phyloP scores from a whole-genome alignment of 805 yeast genomes.

The Tetrapisispora phaffii region DNA sequence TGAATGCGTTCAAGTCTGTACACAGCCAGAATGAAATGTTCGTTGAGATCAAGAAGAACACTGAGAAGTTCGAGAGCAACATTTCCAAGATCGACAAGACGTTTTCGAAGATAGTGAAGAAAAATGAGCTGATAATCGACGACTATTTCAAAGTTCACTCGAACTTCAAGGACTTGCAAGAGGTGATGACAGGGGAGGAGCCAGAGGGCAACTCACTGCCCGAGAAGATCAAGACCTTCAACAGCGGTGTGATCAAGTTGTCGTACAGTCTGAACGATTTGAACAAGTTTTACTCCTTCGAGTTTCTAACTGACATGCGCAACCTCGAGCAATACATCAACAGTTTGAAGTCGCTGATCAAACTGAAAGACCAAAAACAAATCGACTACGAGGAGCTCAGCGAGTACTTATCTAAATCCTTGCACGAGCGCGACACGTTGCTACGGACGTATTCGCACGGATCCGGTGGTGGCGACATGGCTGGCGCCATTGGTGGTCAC shows the following conservation, averaged over 20 bases:
- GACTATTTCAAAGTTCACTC: constrained; percentile 65
- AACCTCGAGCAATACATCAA: constrained; percentile 77
- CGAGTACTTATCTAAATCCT: constrained; percentile 66
- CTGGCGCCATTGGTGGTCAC: background rate
- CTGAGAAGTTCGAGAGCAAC: constrained; percentile 79
- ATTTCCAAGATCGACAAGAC: constrained; percentile 68
- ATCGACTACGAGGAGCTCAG: constrained; percentile 80
- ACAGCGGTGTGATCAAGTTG: constrained; percentile 37
- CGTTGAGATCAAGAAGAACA: constrained; percentile 68
- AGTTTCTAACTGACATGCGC: constrained; percentile 70
- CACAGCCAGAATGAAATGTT: constrained; percentile 64
- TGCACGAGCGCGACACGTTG: constrained; percentile 49
- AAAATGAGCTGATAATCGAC: constrained; percentile 59
- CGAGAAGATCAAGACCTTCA: constrained; percentile 35
- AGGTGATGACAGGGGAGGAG: constrained; percentile 39
- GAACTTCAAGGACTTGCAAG: constrained; percentile 60
- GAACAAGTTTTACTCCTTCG: constrained; percentile 54
- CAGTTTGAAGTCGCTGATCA: constrained; percentile 58
- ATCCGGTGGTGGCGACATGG: background rate
- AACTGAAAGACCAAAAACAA: constrained; percentile 81
- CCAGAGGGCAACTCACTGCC: constrained; percentile 14
- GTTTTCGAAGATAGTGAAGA: constrained; percentile 59
- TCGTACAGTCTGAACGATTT: constrained; percentile 36
- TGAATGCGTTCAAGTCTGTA: constrained; percentile 86
- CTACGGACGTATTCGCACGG: constrained; percentile 38